Percentiles rank a stretch among this genome's conserved stretches.
Conservation (phyloP, 805 yeast species). For the Brettanomyces nanus region DNA sequence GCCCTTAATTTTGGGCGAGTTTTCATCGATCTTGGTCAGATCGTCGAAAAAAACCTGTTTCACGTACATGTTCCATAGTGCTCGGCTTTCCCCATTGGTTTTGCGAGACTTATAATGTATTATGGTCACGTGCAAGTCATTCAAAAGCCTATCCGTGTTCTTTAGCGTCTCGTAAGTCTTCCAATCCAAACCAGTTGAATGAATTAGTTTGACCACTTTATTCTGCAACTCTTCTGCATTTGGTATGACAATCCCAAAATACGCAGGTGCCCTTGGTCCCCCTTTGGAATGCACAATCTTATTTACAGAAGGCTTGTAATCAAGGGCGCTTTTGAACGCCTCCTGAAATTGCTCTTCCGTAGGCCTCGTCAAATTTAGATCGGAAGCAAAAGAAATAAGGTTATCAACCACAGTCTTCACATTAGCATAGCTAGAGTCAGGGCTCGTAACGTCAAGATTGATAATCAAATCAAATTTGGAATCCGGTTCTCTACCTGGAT, state of each 20-base stretch:
- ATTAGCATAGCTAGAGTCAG: conserved; percentile 42
- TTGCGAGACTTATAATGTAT: conserved; percentile 33
- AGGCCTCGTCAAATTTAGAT: conserved; percentile 32
- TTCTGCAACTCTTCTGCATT: conserved; percentile 8
- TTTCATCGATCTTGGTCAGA: conserved; percentile 3
- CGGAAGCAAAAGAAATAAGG: conserved; percentile 35
- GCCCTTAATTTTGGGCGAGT: conserved; percentile 3
- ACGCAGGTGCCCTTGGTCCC: conserved; percentile 28
- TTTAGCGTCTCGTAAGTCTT: conserved; percentile 6
- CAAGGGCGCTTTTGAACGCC: conserved; percentile 47
- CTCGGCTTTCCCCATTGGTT: conserved; percentile 6
- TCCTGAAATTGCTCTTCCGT: conserved; percentile 30
- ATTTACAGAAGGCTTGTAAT: conserved; percentile 44
- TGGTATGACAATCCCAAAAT: conserved; percentile 36
- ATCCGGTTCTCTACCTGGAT: conserved; percentile 47
- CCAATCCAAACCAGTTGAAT: conserved; percentile 9
- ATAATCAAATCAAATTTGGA: conserved; percentile 57
- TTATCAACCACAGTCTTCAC: conserved; percentile 33
- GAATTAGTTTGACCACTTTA: neutral
- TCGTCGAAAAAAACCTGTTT: conserved; percentile 9
- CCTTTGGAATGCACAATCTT: conserved; percentile 23
- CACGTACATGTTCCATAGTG: conserved; percentile 15
- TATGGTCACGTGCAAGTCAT: conserved; percentile 60
- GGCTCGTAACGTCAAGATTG: conserved; percentile 36
- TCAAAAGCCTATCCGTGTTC: conserved; percentile 33